Evolutionary conservation across 139 green algal genomes (phyloP), one percentile per base, ranked within the genome.

Genomic region (Chlorella sorokiniana): DNA sequence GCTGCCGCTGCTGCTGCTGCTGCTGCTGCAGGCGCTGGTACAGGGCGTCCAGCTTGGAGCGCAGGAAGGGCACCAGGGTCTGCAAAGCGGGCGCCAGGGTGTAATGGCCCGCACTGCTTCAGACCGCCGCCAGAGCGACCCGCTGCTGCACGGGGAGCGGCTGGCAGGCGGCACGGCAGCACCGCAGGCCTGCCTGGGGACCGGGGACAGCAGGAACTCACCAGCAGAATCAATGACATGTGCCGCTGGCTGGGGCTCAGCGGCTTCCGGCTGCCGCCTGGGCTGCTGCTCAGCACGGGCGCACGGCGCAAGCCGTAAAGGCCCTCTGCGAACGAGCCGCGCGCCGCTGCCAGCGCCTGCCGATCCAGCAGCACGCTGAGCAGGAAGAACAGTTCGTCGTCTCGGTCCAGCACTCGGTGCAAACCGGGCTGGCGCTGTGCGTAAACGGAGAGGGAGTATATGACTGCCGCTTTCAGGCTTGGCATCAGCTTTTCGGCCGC

Each of bases 401-500:
- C 94, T 40, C 85, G 88, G 31, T 87, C 82, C 48, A 97, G 81
- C 33, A 97, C 61, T 0, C 85, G 81, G 62, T 94, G 83, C 10
- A 94, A 73, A 56, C 78, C 87, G 1, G 85, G 84, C 31, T 84
- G 88, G 11, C 84, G 81, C 81, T 96, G 75, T 7, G 56, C 61
- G 4, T 69, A 69, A 1, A 96, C 93, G 69, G 92, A 93, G 0
- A 98, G 73, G 0, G 91, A 89, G 85, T 97, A 98, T 0, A 90
- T 51, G 0, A 93, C 77, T 0, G 94, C 94, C 1, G 88, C 85
- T 38, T 91, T 92, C 4, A 98, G 71, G 69, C 83, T 94, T 22
- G 93, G 89, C 76, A 96, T 92, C 2, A 98, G 86, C 23, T 89
- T 78, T 23, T 96, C 94, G 3, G 94, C 92, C 8, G 94, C 94